Conservation (phyloP, 2,329 filamentous ascomycete species). For the Colletotrichum horii region DNA sequence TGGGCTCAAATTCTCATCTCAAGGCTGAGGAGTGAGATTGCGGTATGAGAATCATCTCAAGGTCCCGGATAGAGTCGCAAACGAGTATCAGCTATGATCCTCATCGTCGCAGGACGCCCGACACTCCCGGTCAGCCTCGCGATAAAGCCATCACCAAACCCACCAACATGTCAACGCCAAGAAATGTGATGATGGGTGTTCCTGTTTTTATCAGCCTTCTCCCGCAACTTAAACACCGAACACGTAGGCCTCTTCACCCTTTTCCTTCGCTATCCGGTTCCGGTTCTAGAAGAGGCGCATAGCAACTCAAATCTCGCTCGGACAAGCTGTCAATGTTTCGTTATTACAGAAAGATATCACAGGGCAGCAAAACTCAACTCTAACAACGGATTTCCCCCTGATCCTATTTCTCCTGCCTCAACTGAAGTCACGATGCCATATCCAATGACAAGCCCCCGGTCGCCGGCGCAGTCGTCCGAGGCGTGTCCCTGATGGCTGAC, state of each 20-base stretch:
- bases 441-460: not conserved
- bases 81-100: conserved; percentile 19
- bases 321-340: conserved; percentile 15
- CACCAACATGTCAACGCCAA: not conserved
- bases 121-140: not conserved
- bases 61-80: conserved; percentile 9
- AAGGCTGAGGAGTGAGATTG: not conserved
- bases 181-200: not conserved
- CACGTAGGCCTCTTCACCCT: not conserved
- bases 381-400: not conserved
- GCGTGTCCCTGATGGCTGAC: not conserved
- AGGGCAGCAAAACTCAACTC: not conserved
- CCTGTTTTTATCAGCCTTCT: not conserved
- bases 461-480: not conserved
- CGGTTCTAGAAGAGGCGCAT: conserved; percentile 7
- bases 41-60: conserved; percentile 17
- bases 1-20: conserved; percentile 5
- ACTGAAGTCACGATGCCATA: not conserved
- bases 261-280: not conserved
- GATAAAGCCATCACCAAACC: not conserved
- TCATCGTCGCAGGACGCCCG: conserved; percentile 8
- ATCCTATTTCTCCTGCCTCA: not conserved
- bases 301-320: not conserved
- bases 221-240: not conserved
- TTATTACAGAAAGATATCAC: not conserved